A percentile compares a stretch with the other conserved stretches of the same genome.
Conservation (phyloP, 31 red algal species). For the Endocladia muricata region DNA sequence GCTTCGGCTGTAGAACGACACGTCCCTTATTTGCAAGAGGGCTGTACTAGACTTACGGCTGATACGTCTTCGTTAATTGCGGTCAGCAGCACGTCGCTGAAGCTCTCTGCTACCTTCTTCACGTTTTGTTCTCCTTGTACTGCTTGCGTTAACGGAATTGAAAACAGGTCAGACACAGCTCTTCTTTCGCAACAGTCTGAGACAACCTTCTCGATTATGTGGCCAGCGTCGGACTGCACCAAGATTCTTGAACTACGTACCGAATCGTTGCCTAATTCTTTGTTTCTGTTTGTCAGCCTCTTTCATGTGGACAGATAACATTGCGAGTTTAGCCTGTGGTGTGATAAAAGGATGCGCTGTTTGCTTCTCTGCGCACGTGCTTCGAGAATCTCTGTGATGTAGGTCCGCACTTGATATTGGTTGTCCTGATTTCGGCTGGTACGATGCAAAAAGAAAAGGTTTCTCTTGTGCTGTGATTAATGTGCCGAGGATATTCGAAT, state of each 20-base stretch:
- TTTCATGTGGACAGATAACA: not conserved
- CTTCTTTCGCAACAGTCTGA: not conserved
- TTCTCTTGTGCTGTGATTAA: too few species aligned
- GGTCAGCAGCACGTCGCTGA: slow-evolving; percentile 54
- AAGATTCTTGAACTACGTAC: not conserved
- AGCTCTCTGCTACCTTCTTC: slow-evolving; percentile 26
- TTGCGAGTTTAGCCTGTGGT: too few species aligned
- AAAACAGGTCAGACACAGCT: not conserved
- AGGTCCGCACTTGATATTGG: too few species aligned
- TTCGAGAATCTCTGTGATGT: too few species aligned
- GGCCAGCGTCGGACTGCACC: not conserved
- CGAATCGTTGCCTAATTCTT: not conserved
- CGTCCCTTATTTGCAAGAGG: too few species aligned
- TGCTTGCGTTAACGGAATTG: too few species aligned
- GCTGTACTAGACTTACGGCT: slow-evolving; percentile 15
- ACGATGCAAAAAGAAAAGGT: too few species aligned
- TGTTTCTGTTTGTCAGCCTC: not conserved
- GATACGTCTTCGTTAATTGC: slow-evolving; percentile 51
- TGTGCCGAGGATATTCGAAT: too few species aligned
- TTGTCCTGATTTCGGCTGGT: too few species aligned
- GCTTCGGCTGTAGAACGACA: too few species aligned
- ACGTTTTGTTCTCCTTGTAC: slow-evolving; percentile 29
- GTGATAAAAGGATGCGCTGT: too few species aligned
- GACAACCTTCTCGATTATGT: not conserved
- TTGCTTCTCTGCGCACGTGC: too few species aligned